Base-by-base conservation (phyloP, 176 grass and related monocot species). In the Musa beccarii region DNA sequence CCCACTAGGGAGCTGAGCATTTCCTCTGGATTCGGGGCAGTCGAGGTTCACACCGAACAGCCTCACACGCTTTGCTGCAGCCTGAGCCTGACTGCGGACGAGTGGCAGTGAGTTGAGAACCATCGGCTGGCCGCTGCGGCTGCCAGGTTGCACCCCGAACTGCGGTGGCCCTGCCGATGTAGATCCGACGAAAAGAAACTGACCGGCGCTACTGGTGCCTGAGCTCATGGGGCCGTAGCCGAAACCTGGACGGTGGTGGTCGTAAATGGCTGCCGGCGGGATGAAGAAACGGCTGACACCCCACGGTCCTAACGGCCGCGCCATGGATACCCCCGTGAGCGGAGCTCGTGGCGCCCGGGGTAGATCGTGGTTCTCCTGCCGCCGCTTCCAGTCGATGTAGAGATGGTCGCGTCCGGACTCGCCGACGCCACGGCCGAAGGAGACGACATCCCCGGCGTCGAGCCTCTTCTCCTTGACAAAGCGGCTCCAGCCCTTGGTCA, bases 391-490 rank as follows among this genome's bases (percentile, higher is more conserved):
- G 85, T 99, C 89, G 68, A 99, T 95, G 76, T 94, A 99, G 56
- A 99, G 81, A 9, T 83, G 78, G 72, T 86, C 84, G 11, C 83
- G 88, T 13, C 65, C 90, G 34, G 73, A 65, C 16, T 92, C 89
- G 13, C 85, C 83, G 52, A 75, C 66, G 54, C 81, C 96, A 52
- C 96, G 91, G 24, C 91, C 92, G 84, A 99, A 99, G 22, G 91
- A 95, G 83, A 99, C 86, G 20, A 91, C 91, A 76, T 99, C 96
- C 2, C 96, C 96, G 5, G 96, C 88, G 73, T 89, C 89, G 14
- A 99, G 86, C 50, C 91, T 82, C 83, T 99, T 99, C 85, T 99
- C 96, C 89, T 99, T 99, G 75, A 99, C 96, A 76, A 99, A 99
- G 7, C 96, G 91, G 85, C 96, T 99, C 96, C 96, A 99, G 0